These are phyloP conservation scores for Proliferodiscus dingleyae DNA, from an alignment of 2,329 filamentous ascomycete genomes.

Conservation along the genomic window DNA sequence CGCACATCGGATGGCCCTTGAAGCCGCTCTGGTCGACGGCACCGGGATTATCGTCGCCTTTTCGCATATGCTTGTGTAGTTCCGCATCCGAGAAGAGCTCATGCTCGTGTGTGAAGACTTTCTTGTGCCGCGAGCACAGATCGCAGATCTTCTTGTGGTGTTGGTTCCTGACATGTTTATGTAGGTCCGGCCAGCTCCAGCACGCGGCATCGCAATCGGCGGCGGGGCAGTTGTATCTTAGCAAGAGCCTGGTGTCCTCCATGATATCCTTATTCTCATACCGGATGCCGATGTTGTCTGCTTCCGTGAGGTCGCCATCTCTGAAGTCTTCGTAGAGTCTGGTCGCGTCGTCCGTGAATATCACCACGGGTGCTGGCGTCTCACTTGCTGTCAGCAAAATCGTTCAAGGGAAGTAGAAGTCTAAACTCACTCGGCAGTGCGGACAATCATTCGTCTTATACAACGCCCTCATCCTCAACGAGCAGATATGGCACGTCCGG, in stretches of 20 bases:
- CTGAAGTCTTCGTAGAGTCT: conserved; percentile 86
- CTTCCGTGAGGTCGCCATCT: conserved; percentile 65
- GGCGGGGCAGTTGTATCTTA: conserved; percentile 95
- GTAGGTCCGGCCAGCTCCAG: conserved; percentile 71
- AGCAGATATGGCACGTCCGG: conserved; percentile 93
- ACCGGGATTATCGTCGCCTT: conserved; percentile 86
- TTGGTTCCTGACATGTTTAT: conserved; percentile 72
- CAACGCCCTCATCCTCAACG: conserved; percentile 80
- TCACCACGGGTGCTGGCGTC: conserved; percentile 72
- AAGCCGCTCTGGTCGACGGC: conserved; percentile 91
- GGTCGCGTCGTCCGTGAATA: conserved; percentile 81
- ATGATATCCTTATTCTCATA: conserved; percentile 87
- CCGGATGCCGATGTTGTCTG: conserved; percentile 81
- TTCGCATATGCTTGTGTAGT: conserved; percentile 80
- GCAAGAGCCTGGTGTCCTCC: conserved; percentile 79
- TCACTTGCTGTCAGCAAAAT: conserved; percentile 36
- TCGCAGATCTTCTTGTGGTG: conserved; percentile 91
- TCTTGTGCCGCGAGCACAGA: conserved; percentile 89
- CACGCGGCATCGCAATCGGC: conserved; percentile 79
- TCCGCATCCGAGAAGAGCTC: conserved; percentile 80
- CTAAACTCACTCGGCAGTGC: conserved; percentile 76
- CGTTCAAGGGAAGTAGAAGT: conserved; percentile 21
- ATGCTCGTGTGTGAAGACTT: conserved; percentile 97
- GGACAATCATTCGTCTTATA: conserved; percentile 97
- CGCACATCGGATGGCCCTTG: conserved; percentile 90